Base-by-base conservation (phyloP, 805 yeast genomes). In the Suhomyces canberraensis region DNA sequence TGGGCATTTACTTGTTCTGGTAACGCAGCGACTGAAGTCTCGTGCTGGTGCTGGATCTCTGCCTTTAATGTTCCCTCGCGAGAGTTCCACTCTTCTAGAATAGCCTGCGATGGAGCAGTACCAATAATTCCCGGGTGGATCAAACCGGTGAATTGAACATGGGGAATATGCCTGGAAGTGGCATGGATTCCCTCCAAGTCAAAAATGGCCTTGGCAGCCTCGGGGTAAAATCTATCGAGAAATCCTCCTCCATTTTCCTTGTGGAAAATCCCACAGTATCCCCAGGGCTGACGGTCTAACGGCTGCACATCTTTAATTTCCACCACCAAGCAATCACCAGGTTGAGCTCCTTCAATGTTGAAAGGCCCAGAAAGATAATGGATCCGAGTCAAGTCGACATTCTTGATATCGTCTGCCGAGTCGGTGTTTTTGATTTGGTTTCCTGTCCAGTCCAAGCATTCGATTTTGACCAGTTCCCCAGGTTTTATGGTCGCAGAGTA, bases 391-490 rank as follows among this genome's bases (percentile, higher is more conserved):
- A 73, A 55, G 48, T 73, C 77, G 33, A 64, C 69, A 42, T 66
- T 41, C 40, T 56, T 63, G 43, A 73, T 58, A 46, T 73, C 78
- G 48, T 73, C 76, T 17, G 78, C 77, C 25, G 54, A 47, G 42
- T 73, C 77, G 45, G 61, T 61, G 51, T 73, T 72, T 9, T 57
- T 57, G 34, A 73, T 60, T 50, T 73, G 78, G 36, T 73, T 73
- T 9, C 78, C 78, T 6, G 78, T 73, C 78, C 78, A 73, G 43
- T 73, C 78, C 31, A 73, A 58, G 43, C 78, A 73, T 44, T 73
- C 78, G 26, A 72, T 56, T 39, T 70, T 71, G 45, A 68, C 69
- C 4, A 70, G 55, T 41, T 67, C 70, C n/a, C 68, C 66, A 16
- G 59, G 75, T 35, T 57, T 47, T 29, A 73, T 64, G 8, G 60